Percentiles rank a stretch among this genome's conserved stretches.
Conservation (phyloP, 2,329 filamentous ascomycete species). For the Pseudogymnoascus sp. region DNA sequence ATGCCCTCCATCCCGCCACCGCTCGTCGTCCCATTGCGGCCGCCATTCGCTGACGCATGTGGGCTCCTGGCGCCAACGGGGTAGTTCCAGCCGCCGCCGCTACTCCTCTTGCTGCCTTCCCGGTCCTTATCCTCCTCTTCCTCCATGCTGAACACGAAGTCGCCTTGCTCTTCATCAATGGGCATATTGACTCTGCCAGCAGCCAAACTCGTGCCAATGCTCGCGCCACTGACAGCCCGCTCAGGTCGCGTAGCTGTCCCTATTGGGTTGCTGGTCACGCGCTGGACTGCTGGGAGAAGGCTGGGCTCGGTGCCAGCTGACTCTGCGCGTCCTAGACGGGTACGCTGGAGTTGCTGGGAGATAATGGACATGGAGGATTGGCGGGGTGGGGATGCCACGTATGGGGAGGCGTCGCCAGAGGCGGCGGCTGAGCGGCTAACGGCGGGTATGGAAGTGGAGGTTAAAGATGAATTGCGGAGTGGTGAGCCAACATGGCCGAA, state of each 20-base stretch:
- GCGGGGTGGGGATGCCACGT: constrained; percentile 27
- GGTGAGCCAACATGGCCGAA: constrained; percentile 62
- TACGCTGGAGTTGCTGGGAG: constrained; percentile 55
- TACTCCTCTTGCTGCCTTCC: constrained; percentile 39
- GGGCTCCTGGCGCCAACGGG: constrained; percentile 19
- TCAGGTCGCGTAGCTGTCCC: constrained; percentile 39
- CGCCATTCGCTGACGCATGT: constrained; percentile 11
- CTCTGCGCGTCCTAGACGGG: constrained; percentile 41
- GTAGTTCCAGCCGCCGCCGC: constrained; percentile 27
- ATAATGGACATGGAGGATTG: constrained; percentile 47
- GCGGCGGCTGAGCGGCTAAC: constrained; percentile 24
- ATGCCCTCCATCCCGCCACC: constrained; percentile 12
- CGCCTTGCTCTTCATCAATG: constrained; percentile 57
- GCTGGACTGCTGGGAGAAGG: constrained; percentile 40
- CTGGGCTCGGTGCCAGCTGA: constrained; percentile 37
- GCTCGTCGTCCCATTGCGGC: constrained; percentile 8
- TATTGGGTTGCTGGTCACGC: constrained; percentile 35
- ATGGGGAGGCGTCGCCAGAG: constrained; percentile 27
- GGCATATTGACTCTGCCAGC: constrained; percentile 53
- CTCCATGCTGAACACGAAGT: constrained; percentile 60
- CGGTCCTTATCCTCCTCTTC: constrained; percentile 48
- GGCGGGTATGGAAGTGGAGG: constrained; percentile 35
- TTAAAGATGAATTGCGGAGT: constrained; percentile 54
- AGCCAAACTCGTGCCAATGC: constrained; percentile 38
- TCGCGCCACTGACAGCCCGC: constrained; percentile 48